A percentile compares a stretch with the other conserved stretches of the same genome.
Conservation (phyloP, 495 filamentous ascomycete genomes). For the Astrothelium subdiscretum region DNA sequence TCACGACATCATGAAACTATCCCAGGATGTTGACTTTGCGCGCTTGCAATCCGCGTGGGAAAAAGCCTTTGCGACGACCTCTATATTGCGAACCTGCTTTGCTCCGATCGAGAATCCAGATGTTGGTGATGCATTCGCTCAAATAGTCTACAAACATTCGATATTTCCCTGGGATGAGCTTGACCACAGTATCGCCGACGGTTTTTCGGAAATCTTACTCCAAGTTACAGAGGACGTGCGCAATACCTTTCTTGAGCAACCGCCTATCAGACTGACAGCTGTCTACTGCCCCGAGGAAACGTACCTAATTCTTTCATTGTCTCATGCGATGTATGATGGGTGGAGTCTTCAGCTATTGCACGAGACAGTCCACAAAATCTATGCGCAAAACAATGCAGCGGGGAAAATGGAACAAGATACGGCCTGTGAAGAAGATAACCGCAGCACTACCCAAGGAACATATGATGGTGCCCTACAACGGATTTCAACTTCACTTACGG, state of each 20-base stretch:
- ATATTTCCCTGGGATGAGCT: slow-evolving; percentile 13
- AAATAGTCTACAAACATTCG: slow-evolving; percentile 40
- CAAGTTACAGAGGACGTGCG: slow-evolving; percentile 13
- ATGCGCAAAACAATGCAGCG: slow-evolving; percentile 15
- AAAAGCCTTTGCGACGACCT: slow-evolving; percentile 42
- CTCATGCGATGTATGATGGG: slow-evolving; percentile 74
- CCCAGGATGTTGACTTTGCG: slow-evolving; percentile 34
- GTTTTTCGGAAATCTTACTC: slow-evolving; percentile 16
- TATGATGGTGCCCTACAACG: not conserved
- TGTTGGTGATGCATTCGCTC: slow-evolving; percentile 47
- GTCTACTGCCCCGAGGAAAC: slow-evolving; percentile 13
- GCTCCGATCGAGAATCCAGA: slow-evolving; percentile 45
- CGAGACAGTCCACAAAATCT: slow-evolving; percentile 50
- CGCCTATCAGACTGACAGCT: slow-evolving; percentile 23
- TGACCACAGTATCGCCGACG: not conserved
- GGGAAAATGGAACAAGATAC: not conserved
- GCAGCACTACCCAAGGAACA: not conserved
- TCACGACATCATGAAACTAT: slow-evolving; percentile 52
- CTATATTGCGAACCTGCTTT: slow-evolving; percentile 69
- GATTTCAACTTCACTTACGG: not conserved
- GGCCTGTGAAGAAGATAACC: not conserved
- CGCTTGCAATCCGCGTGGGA: slow-evolving; percentile 50
- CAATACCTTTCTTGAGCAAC: not conserved
- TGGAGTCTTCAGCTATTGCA: slow-evolving; percentile 58
- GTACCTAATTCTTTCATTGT: slow-evolving; percentile 56